Base-by-base conservation (phyloP, 192 early-diverging fungal genomes). In the Diversispora eburnea region DNA sequence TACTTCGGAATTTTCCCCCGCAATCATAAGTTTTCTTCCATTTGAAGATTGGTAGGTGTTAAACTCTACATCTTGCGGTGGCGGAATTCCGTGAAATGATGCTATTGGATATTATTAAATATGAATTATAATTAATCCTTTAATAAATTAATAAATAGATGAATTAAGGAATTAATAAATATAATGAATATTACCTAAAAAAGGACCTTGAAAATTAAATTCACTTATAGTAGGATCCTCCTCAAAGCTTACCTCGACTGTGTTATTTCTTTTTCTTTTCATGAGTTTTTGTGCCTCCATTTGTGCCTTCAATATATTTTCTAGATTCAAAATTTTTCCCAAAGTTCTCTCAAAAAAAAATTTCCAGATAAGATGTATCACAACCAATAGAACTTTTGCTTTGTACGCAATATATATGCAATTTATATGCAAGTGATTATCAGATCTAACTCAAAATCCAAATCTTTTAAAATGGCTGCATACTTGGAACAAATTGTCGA, bases 401-500 rank as follows among this genome's bases (percentile, higher is more conserved):
- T n/a, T n/a, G 2, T 33, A 33, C 2, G 25, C 25, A 33, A 33
- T 33, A 1, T 33, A 33, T 33, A 33, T 33, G 25, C 25, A 33
- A 33, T 33, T 33, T n/a, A n/a, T n/a, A 33, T 33, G 25, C 25
- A 33, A 33, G 0, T 33, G 25, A 33, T 33, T 33, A 33, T 33
- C 25, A 33, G 25, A 33, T 33, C 25, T 33, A 33, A 33, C 19
- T 33, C 59, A 61, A 20, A 20, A 41, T 61, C 9, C n/a, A 62
- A 25, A 5, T 56, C 15, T 56, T 15, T 15, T 61, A 63, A 5
- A 42, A 63, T 63, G 61, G 9, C 61, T 45, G 75, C 80, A 48
- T 65, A 61, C 17, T 77, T 89, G 19, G 81, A 88, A 76, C 82
- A 87, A 45, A 77, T 89, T 47, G 88, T 82, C 52, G 83, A 88